Evolutionary conservation across 441 rosid species (phyloP), one percentile per base, ranked within the genome.

Genomic region (Arabidopsis lyrata): DNA sequence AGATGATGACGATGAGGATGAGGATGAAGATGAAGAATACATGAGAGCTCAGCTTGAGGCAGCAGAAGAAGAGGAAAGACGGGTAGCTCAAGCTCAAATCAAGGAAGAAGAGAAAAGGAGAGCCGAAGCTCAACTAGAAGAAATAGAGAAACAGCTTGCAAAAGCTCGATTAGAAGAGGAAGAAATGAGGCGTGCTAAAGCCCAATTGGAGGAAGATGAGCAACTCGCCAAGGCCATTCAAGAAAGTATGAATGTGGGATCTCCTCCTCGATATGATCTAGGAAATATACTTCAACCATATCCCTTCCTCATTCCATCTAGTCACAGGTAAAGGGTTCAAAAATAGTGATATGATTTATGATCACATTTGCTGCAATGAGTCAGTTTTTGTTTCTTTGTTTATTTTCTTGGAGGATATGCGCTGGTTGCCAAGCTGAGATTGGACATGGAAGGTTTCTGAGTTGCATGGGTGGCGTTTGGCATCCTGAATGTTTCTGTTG

Each of bases 401-500:
- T 35, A 32, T 41, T 5, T 54, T 44, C 31, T 63, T 53, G 62
- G 66, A 95, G 99, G 87, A 74, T 84, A 44, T 95, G 99, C 63
- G 87, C 89, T 5, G 99, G 97, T 75, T 95, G 99, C 86, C 82
- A 81, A 24, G 65, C 82, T 15, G 95, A 82, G 81, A 92, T 95
- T 68, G 98, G 93, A 75, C 87, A 86, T 82, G 99, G 98, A 34
- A 81, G 92, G 54, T 92, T 80, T 69, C 75, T 92, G 73, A 95
- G 88, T 82, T 91, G 97, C 77, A 86, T 91, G 95, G 92, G 86
- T 65, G 86, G 86, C 50, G 81, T 89, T 78, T 95, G 99, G 99
- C 99, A 95, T 82, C 98, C 98, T 18, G 92, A 88, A 81, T 95
- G 99, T 82, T 93, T 95, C 73, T 66, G 97, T 13, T 95, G 98